A percentile compares a stretch with the other conserved stretches of the same genome.
Evolutionary conservation across 2,329 filamentous ascomycete species (phyloP).

Genomic region (Cercospora zeae-maydis): DNA sequence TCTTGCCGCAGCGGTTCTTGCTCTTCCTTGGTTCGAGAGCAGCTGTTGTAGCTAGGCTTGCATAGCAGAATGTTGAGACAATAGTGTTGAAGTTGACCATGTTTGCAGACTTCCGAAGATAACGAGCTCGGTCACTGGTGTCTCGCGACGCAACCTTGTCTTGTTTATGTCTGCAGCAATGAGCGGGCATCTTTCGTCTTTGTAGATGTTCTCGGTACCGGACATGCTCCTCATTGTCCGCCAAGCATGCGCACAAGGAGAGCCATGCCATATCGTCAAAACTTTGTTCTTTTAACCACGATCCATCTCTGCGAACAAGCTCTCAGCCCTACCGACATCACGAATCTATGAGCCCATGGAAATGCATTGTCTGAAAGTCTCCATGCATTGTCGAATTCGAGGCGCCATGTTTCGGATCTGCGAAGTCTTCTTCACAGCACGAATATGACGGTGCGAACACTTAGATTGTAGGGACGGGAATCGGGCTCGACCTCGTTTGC

Average conservation of each 20-base stretch:
- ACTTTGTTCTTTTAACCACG: neutral
- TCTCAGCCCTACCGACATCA: neutral
- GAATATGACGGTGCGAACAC: neutral
- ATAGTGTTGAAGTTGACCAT: conserved; percentile 2
- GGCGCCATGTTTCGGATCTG: neutral
- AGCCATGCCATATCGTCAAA: neutral
- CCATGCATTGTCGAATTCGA: neutral
- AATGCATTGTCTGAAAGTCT: too few relatives aligned
- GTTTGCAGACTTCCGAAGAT: neutral
- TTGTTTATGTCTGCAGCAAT: neutral
- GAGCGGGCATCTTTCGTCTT: neutral
- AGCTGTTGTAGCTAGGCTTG: neutral
- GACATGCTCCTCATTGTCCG: neutral
- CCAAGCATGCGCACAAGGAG: neutral
- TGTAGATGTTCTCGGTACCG: neutral
- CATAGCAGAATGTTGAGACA: neutral
- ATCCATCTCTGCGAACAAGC: neutral
- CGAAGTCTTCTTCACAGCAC: neutral
- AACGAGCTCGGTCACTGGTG: neutral
- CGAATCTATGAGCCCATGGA: neutral
- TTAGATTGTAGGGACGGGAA: neutral
- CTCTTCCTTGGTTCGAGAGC: neutral
- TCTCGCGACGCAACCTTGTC: neutral
- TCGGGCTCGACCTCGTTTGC: neutral
- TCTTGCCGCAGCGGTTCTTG: conserved; percentile 4